Percentiles rank a stretch among this genome's conserved stretches.
Conservation (phyloP, 495 filamentous ascomycete species). For the Neurospora intermedia region DNA sequence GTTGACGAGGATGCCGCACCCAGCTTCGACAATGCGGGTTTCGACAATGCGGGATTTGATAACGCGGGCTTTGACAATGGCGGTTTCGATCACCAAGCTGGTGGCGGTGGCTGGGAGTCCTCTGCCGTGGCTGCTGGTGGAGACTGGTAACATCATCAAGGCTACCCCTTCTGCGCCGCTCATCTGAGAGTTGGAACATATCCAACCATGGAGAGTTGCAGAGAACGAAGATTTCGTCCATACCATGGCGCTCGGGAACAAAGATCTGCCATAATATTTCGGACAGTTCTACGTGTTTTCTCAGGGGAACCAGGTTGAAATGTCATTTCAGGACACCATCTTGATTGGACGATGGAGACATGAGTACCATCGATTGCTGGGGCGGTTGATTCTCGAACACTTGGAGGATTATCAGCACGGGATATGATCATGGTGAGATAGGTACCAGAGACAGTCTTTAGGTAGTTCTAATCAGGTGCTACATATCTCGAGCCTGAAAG, state of each 20-base stretch:
- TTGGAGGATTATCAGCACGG: background rate
- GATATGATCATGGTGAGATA: background rate
- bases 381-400: background rate
- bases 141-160: slow-evolving; percentile 9
- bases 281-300: background rate
- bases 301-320: background rate
- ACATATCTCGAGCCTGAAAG: background rate
- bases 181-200: background rate
- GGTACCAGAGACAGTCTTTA: background rate
- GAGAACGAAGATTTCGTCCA: background rate
- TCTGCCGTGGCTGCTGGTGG: background rate
- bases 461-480: background rate
- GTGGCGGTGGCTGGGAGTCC: background rate
- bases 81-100: slow-evolving; percentile 1
- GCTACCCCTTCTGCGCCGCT: background rate
- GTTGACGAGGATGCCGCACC: slow-evolving; percentile 21
- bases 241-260: background rate
- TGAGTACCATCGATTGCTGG: background rate
- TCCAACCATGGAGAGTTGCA: background rate
- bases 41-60: background rate
- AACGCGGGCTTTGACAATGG: slow-evolving; percentile 1
- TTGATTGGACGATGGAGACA: background rate
- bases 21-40: slow-evolving; percentile 2
- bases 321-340: background rate
- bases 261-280: background rate